Base-by-base conservation (phyloP, 192 early-diverging fungal species). In the Nowakowskiella sp. region DNA sequence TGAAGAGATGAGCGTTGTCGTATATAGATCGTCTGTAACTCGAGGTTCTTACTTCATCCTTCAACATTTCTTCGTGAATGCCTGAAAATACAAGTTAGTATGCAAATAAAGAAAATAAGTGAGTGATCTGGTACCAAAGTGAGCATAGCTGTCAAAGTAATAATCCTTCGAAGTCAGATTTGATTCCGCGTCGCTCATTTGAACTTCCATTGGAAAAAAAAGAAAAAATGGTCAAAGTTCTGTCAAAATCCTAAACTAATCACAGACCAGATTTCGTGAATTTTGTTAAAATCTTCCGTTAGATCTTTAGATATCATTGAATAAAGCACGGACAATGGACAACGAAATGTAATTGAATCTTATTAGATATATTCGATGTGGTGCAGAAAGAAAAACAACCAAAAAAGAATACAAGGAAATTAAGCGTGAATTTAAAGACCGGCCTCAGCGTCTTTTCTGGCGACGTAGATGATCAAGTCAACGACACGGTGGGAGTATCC, bases 111-210 rank as follows among this genome's bases (percentile, higher is more conserved):
- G 26, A 16, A 16, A 44, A 31, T 42, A 23, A 42, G 26, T 4
- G 31, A 21, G 21, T 13, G 36, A 44, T 48, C 42, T 49, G 25
- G 65, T 72, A 82, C 87, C 87, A 64, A 89, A 94, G 77, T 90
- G 87, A 19, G 95, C 89, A 76, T 96, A 99, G 34, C 92, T 96
- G 76, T 99, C 90, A 82, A 96, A 99, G 84, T 99, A 99, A 68
- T 96, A 96, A 72, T 92, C 80, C 32, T 58, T 58, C 36, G 36
- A 39, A 19, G 36, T 39, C 13, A 19, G 36, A 39, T 13, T 39
- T 13, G 13, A 13, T 19, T 39, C 36, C 13, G 13, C 36, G 36
- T 39, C 36, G n/a, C n/a, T n/a, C n/a, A n/a, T n/a, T n/a, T n/a
- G n/a, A n/a, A n/a, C n/a, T n/a, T n/a, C n/a, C n/a, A n/a, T n/a